Evolutionary conservation across 805 yeast species (phyloP).

Genomic region (Wickerhamomyces canadensis): DNA sequence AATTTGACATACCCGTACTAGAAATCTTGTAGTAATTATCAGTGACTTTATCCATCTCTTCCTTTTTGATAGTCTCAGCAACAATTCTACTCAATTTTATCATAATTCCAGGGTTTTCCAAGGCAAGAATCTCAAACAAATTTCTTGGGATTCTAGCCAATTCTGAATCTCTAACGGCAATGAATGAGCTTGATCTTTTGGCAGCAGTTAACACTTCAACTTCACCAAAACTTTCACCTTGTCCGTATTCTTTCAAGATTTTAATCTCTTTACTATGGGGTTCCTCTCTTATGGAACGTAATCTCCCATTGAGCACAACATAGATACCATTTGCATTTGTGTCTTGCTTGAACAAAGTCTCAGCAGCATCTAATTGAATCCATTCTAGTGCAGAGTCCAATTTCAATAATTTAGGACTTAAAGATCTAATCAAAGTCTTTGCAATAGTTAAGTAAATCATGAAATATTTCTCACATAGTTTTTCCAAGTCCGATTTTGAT

Average conservation of each 20-base stretch:
- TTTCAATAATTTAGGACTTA: conserved; percentile 62
- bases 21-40: conserved; percentile 23
- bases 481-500: conserved; percentile 55
- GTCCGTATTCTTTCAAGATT: conserved; percentile 76
- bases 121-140: conserved; percentile 76
- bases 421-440: conserved; percentile 55
- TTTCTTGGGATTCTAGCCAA: conserved; percentile 89
- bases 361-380: conserved; percentile 89
- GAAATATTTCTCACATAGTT: conserved; percentile 69
- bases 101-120: conserved; percentile 85
- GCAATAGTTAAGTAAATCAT: conserved; percentile 75
- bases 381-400: conserved; percentile 93
- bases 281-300: conserved; percentile 45
- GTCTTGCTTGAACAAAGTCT: conserved; percentile 71
- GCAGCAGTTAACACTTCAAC: conserved; percentile 86
- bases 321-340: conserved; percentile 89
- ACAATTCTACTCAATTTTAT: conserved; percentile 84
- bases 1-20: conserved; percentile 19
- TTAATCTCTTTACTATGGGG: conserved; percentile 22
- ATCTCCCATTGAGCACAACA: conserved; percentile 81
- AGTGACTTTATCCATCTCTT: conserved; percentile 7
- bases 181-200: conserved; percentile 59
- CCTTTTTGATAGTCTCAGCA: conserved; percentile 47
- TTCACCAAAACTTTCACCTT: conserved; percentile 93
- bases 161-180: conserved; percentile 91